phyloP scores from a whole-genome alignment of 2,329 filamentous ascomycete genomes.

The Exophiala sp. region DNA sequence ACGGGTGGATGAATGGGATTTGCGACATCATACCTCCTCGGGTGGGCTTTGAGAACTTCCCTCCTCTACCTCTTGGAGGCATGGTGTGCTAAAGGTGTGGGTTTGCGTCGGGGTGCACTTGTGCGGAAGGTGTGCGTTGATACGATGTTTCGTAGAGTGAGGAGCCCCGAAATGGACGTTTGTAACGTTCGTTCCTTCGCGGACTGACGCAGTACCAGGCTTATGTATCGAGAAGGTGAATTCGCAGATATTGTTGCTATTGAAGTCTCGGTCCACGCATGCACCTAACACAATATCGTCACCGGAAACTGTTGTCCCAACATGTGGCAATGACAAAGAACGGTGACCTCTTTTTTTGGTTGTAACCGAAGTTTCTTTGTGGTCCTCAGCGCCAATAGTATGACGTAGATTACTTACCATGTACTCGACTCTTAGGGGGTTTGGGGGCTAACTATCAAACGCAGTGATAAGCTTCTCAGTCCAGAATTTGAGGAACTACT shows the following conservation, averaged over 20 bases:
- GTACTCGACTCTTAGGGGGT: too few species aligned
- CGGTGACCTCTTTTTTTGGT: conserved; percentile 7
- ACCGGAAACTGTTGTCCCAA: background rate
- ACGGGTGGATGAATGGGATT: background rate
- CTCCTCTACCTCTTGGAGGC: conserved; percentile 68
- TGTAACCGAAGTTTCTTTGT: conserved; percentile 2
- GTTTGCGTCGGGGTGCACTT: background rate
- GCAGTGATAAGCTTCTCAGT: background rate
- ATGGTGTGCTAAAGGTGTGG: conserved; percentile 30
- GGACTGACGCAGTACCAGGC: too few species aligned
- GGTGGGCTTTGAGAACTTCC: conserved; percentile 92
- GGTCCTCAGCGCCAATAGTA: background rate
- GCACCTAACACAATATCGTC: background rate
- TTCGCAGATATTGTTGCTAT: too few species aligned
- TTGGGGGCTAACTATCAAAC: too few species aligned
- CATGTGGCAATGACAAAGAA: conserved; percentile 9
- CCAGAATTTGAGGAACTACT: background rate
- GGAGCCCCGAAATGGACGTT: too few species aligned
- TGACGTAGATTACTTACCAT: background rate
- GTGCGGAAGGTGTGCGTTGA: too few species aligned
- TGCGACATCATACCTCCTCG: conserved; percentile 66
- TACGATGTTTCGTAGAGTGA: too few species aligned
- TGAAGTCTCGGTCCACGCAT: background rate
- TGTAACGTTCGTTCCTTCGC: too few species aligned
- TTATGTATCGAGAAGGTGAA: too few species aligned